phyloP scores from a whole-genome alignment of 108 stramenopile species.

The Skeletonema marinoi region DNA sequence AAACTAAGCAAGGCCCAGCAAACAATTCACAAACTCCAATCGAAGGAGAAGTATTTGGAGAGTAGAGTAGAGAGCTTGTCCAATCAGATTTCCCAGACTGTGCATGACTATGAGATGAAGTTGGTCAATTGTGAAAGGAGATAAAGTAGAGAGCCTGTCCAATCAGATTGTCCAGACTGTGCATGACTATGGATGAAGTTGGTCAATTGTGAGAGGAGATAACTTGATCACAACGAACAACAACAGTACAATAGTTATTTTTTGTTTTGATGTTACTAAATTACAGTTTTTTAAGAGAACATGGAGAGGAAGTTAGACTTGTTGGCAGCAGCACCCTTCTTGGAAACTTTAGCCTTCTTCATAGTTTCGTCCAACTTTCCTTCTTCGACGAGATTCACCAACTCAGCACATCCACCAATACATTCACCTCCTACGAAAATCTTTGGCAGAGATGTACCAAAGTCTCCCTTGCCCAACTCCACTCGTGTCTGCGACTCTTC shows the following conservation, averaged over 20 bases:
- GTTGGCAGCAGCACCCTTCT: constrained; percentile 11
- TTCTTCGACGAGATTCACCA: constrained; percentile 46
- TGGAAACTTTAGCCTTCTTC: constrained; percentile 21
- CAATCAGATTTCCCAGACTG: constrained; percentile 39
- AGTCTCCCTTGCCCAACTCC: constrained; percentile 48
- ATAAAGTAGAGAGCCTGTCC: no score
- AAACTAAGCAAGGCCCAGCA: constrained; percentile 45
- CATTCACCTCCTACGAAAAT: constrained; percentile 73
- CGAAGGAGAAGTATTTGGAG: constrained; percentile 46
- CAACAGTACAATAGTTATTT: not conserved
- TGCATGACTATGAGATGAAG: constrained; percentile 41
- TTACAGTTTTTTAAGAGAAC: not conserved
- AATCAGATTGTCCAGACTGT: no score
- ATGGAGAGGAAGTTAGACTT: not conserved
- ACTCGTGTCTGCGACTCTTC: constrained; percentile 60
- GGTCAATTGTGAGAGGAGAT: not conserved
- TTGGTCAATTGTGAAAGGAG: no score
- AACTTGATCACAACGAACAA: not conserved
- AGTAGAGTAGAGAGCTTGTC: constrained; percentile 40
- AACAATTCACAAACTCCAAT: constrained; percentile 40
- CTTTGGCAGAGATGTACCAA: constrained; percentile 66
- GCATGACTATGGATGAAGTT: no score
- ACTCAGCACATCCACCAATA: constrained; percentile 69
- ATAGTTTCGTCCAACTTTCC: constrained; percentile 55
- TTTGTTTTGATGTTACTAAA: not conserved